These are phyloP conservation scores for Hura crepitans DNA, from an alignment of 441 rosid genomes.

Conservation along the genomic window DNA sequence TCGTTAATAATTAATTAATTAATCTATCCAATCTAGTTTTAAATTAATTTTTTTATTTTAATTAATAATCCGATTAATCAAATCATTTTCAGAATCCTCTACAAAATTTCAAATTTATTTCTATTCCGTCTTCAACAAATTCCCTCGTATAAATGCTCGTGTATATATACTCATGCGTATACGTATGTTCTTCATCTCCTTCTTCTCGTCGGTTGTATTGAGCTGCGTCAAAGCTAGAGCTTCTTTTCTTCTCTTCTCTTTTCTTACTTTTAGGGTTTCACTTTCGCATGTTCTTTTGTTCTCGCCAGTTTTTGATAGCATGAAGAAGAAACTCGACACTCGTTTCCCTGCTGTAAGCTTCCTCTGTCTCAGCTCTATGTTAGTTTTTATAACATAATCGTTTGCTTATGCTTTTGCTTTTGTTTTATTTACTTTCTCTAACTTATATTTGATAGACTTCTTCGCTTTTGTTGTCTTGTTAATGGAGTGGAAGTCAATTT, in stretches of 20 bases:
- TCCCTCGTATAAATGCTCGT: neutral
- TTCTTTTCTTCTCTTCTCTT: too few relatives aligned
- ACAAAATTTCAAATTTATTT: neutral
- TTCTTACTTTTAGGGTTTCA: neutral
- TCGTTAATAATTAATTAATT: too few relatives aligned
- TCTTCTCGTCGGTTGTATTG: too few relatives aligned
- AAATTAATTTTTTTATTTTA: too few relatives aligned
- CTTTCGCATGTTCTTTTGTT: neutral
- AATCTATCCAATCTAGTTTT: too few relatives aligned
- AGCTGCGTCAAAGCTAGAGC: too few relatives aligned
- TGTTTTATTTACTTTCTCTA: neutral
- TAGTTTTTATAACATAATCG: neutral
- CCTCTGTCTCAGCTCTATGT: neutral
- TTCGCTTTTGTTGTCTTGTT: neutral
- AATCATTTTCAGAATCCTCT: neutral
- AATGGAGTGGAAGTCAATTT: neutral
- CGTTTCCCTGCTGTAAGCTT: conserved; percentile 28
- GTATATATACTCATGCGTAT: too few relatives aligned
- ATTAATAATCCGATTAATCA: too few relatives aligned
- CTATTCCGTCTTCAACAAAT: neutral
- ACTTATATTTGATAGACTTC: neutral
- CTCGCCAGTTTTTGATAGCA: neutral
- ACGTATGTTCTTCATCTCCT: neutral
- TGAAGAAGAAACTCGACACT: conserved; percentile 29
- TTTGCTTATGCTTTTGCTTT: neutral